A percentile compares a stretch with the other conserved stretches of the same genome.
Conservation (phyloP, 495 filamentous ascomycete genomes). For the Hyphodiscus hymeniophilus region DNA sequence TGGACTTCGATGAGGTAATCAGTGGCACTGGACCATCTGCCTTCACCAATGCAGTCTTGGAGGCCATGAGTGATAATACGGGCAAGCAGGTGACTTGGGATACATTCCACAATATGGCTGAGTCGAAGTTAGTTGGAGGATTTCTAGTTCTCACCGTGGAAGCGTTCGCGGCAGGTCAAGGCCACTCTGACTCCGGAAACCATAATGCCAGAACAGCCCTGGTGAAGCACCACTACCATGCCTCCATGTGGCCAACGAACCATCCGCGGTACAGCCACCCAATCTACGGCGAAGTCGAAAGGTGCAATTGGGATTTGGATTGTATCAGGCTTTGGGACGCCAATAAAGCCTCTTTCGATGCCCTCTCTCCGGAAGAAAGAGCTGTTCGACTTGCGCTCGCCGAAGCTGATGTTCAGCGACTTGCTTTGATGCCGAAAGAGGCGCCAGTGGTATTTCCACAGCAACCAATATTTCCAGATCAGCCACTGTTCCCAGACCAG, state of each 20-base stretch:
- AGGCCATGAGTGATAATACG: constrained; percentile 40
- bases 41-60: constrained; percentile 51
- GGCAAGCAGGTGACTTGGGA: constrained; percentile 32
- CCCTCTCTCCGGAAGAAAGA: constrained; percentile 39
- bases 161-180: constrained; percentile 58
- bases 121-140: constrained; percentile 46
- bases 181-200: constrained; percentile 56
- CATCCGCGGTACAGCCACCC: constrained; percentile 53
- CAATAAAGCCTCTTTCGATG: constrained; percentile 39
- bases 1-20: constrained; percentile 62
- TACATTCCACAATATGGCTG: constrained; percentile 47
- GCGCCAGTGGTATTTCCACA: no score
- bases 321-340: constrained; percentile 50
- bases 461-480: no score
- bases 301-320: constrained; percentile 53
- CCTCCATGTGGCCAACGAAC: constrained; percentile 46
- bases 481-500: no score
- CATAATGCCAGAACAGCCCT: constrained; percentile 48
- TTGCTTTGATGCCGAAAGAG: neutral
- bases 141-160: constrained; percentile 56
- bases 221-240: constrained; percentile 58
- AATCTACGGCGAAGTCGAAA: constrained; percentile 52
- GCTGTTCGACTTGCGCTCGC: constrained; percentile 37
- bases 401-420: constrained; percentile 17
- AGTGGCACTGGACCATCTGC: constrained; percentile 59